Percentiles rank a stretch among this genome's conserved stretches.
phyloP scores from a whole-genome alignment of 169 alveolate genomes.

The Toxoplasma gondii region DNA sequence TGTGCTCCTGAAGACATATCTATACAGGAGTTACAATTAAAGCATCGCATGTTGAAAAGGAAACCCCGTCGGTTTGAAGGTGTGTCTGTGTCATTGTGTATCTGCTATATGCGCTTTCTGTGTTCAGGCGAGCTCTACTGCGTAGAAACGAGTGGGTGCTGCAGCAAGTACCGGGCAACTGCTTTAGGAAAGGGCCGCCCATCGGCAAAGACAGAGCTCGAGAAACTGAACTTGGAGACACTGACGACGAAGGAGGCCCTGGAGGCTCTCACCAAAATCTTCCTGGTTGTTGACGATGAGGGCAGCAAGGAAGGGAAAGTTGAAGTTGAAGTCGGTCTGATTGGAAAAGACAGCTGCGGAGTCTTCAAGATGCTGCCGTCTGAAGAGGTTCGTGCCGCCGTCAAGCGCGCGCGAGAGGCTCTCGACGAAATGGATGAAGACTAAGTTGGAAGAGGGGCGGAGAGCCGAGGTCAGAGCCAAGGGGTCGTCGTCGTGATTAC shows the following conservation, averaged over 20 bases:
- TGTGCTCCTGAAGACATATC: too few relatives aligned
- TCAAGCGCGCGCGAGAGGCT: slow-evolving; percentile 41
- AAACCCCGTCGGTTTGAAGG: too few relatives aligned
- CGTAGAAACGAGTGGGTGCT: slow-evolving; percentile 88
- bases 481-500: background rate
- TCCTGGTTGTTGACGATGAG: slow-evolving; percentile 71
- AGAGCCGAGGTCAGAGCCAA: background rate
- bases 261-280: slow-evolving; percentile 66
- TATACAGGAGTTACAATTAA: too few relatives aligned
- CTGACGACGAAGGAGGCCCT: slow-evolving; percentile 70
- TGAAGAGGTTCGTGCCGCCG: slow-evolving; percentile 15
- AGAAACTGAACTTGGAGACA: slow-evolving; percentile 71
- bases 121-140: slow-evolving; percentile 80
- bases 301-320: slow-evolving; percentile 64
- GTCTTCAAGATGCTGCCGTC: slow-evolving; percentile 13
- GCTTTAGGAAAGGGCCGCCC: slow-evolving; percentile 91
- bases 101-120: too few relatives aligned
- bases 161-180: slow-evolving; percentile 85
- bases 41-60: too few relatives aligned
- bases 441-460: background rate
- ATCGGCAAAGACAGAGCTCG: slow-evolving; percentile 89
- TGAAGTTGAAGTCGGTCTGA: slow-evolving; percentile 67
- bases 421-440: slow-evolving; percentile 47
- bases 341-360: background rate
- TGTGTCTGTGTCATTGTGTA: too few relatives aligned